A percentile compares a stretch with the other conserved stretches of the same genome.
phyloP scores from a whole-genome alignment of 176 grass and related monocot species.

The Elaeis guineensis region DNA sequence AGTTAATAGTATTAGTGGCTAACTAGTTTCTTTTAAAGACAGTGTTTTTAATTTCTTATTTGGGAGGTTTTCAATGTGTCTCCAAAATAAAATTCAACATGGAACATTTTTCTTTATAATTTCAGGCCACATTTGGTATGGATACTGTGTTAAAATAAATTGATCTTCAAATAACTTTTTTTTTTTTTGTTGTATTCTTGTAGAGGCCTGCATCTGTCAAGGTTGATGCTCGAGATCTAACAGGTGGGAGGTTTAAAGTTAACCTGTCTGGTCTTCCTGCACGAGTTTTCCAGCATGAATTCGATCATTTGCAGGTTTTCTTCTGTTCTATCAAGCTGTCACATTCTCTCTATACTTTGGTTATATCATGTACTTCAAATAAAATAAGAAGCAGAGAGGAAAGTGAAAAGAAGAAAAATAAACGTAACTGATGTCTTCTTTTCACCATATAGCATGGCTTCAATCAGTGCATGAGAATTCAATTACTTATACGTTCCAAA shows the following conservation, averaged over 20 bases:
- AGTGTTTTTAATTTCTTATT: too few species aligned
- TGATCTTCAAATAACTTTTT: constrained; percentile 3
- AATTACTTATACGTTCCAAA: too few species aligned
- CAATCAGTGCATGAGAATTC: too few species aligned
- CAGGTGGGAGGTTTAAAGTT: constrained; percentile 70
- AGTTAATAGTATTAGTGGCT: too few species aligned
- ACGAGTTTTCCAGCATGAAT: constrained; percentile 95
- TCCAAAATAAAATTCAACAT: too few species aligned
- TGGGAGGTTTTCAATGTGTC: too few species aligned
- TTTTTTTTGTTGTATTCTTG: constrained; percentile 29
- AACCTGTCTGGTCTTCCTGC: constrained; percentile 69
- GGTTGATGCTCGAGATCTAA: constrained; percentile 81
- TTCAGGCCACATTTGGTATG: background rate
- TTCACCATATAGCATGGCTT: too few species aligned
- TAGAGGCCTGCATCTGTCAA: constrained; percentile 91
- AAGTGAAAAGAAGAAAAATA: too few species aligned
- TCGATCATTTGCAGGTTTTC: constrained; percentile 85
- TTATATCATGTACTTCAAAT: background rate
- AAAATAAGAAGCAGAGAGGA: background rate
- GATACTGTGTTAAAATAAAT: constrained; percentile 7
- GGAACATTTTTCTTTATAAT: too few species aligned
- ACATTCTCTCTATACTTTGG: too few species aligned
- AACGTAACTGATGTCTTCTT: too few species aligned
- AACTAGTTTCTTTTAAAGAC: too few species aligned
- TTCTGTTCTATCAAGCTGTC: constrained; percentile 11